A percentile compares a stretch with the other conserved stretches of the same genome.
phyloP scores from a whole-genome alignment of 73 alveolate species.

The Tetrahymena thermophila region DNA sequence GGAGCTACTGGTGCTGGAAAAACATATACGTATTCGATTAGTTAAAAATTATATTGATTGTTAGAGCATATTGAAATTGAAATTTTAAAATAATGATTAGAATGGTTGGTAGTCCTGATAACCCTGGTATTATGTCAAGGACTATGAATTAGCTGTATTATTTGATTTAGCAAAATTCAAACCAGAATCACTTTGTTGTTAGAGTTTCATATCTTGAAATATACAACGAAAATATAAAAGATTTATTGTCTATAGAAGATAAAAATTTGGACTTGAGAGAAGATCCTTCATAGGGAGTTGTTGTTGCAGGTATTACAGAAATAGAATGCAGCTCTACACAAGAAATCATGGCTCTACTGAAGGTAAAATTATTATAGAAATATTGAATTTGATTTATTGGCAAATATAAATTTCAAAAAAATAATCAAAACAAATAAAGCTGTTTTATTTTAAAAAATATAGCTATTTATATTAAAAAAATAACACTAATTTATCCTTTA shows the following conservation, averaged over 20 bases:
- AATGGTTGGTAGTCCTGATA: slow-evolving; percentile 81
- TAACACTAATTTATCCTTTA: too few species aligned
- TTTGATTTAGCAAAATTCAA: slow-evolving; percentile 55
- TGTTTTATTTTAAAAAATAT: too few species aligned
- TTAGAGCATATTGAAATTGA: slow-evolving; percentile 21
- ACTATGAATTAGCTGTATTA: slow-evolving; percentile 70
- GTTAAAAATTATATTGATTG: neutral
- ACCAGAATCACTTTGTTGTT: slow-evolving; percentile 65
- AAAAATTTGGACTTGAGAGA: slow-evolving; percentile 88
- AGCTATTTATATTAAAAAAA: too few species aligned
- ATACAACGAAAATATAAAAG: slow-evolving; percentile 89
- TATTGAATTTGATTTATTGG: too few species aligned
- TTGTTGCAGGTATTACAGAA: slow-evolving; percentile 85
- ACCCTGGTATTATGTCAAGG: slow-evolving; percentile 80
- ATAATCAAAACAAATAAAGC: too few species aligned
- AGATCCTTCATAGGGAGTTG: slow-evolving; percentile 86
- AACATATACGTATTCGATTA: slow-evolving; percentile 65
- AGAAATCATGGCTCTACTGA: slow-evolving; percentile 69
- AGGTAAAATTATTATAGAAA: neutral
- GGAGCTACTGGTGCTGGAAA: slow-evolving; percentile 91
- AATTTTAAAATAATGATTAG: slow-evolving; percentile 56
- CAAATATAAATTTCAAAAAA: too few species aligned
- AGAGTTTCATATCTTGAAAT: slow-evolving; percentile 89
- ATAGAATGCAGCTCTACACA: slow-evolving; percentile 77
- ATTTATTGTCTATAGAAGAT: slow-evolving; percentile 61